Base-by-base conservation (phyloP, 768 basidiomycete species). In the Porphyrellus cyaneotinctus region DNA sequence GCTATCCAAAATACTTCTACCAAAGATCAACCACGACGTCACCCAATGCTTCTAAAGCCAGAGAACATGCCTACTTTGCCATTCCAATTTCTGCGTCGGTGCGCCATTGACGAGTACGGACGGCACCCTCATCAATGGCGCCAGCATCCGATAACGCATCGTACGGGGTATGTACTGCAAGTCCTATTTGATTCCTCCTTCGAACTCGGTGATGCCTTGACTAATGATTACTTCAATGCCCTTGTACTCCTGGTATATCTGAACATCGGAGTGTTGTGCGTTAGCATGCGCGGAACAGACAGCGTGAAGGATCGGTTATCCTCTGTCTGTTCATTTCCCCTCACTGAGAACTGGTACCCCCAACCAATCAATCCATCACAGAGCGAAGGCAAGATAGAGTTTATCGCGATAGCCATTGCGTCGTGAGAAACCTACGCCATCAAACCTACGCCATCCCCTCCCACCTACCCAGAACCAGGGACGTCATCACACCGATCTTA, bases 71-170 rank as follows among this genome's bases (percentile, higher is more conserved):
- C 0, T 95, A 97, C 69, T 78, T 75, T 89, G 83, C 0, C 94
- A 97, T 72, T 93, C 92, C 17, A 85, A 90, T 39, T 97, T 97
- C 66, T 82, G 87, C 17, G 95, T 97, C 32, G 94, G 95, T 0
- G 94, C 93, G 0, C 89, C 91, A 1, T 71, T 97, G 12, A 71
- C 97, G 23, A 73, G 83, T 3, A 62, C 78, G 2, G 80, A 87
- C 42, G 91, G 89, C 0, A 66, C 73, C 11, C 82, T 95, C 35
- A 79, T 94, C 52, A 87, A 82, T 56, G 93, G 95, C 13, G 83
- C 87, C 20, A 97, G 95, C 66, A 78, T 97, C n/a, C 52, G 95
- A 98, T 73, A 97, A 95, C 60, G 91, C 91, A 0, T 90, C 91
- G 0, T 92, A 92, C 63, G 91, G n/a, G n/a, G 94, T 91, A 52